phyloP scores from a whole-genome alignment of 2,329 filamentous ascomycete genomes.

The Ceratocystiopsis brevicomis region DNA sequence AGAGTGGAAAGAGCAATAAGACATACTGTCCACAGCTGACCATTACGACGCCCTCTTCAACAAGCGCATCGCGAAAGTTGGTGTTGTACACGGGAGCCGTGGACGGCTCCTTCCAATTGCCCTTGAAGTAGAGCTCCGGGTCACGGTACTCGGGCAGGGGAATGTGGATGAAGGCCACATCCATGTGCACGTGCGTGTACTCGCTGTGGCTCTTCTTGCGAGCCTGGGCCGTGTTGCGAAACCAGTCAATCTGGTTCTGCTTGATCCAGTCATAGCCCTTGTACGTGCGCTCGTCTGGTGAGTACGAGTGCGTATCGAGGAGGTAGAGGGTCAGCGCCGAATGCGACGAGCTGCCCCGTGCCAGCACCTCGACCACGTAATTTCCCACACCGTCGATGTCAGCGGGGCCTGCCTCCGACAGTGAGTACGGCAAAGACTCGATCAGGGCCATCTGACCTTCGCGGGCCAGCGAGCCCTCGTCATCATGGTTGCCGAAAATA shows the following conservation, averaged over 20 bases:
- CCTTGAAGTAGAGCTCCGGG: conserved; percentile 38
- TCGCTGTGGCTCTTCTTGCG: conserved; percentile 62
- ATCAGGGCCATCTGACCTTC: conserved; percentile 68
- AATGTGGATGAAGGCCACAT: conserved; percentile 95
- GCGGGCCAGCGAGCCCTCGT: conserved; percentile 67
- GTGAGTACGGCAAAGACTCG: conserved; percentile 70
- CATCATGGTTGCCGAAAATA: conserved; percentile 96
- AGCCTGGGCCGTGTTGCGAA: conserved; percentile 54
- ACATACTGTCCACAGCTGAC: conserved; percentile 81
- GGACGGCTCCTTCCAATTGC: conserved; percentile 62
- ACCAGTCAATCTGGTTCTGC: conserved; percentile 86
- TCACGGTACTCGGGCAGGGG: conserved; percentile 76
- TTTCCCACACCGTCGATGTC: conserved; percentile 84
- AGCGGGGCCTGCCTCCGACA: conserved; percentile 67
- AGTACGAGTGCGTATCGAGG: conserved; percentile 82
- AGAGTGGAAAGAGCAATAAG: not conserved
- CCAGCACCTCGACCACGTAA: conserved; percentile 80
- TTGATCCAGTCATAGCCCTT: conserved; percentile 98
- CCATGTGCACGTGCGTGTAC: conserved; percentile 84
- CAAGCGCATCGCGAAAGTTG: conserved; percentile 76
- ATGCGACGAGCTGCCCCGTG: conserved; percentile 59
- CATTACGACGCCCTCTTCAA: conserved; percentile 68
- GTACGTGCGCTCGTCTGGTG: conserved; percentile 71
- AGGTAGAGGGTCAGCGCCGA: conserved; percentile 90
- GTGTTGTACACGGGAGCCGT: conserved; percentile 83